phyloP scores from a whole-genome alignment of 495 filamentous ascomycete species.

The Trichoderma reesei region DNA sequence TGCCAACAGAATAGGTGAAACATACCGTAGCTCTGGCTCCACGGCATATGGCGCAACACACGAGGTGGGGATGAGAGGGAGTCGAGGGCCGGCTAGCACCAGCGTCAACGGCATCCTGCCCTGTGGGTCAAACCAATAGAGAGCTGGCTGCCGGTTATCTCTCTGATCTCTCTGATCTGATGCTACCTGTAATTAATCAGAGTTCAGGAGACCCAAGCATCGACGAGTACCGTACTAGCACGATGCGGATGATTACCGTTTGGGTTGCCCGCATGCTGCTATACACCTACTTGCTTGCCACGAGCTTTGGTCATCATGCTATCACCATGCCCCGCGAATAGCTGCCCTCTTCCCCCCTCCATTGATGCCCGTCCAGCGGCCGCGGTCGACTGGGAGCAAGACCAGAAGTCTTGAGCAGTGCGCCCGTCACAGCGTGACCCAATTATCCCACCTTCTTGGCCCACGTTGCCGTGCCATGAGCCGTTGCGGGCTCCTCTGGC shows the following conservation, averaged over 20 bases:
- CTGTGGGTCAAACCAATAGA: neutral
- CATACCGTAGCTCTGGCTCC: constrained; percentile 5
- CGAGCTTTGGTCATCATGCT: neutral
- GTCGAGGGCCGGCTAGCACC: neutral
- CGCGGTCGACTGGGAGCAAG: neutral
- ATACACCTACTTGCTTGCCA: neutral
- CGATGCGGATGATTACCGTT: neutral
- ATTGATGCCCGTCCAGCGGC: neutral
- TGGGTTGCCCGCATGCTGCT: neutral
- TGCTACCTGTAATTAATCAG: neutral
- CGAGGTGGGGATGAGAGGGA: neutral
- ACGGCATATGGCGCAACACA: neutral
- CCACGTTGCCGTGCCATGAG: neutral
- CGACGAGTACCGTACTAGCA: neutral
- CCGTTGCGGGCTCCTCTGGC: neutral
- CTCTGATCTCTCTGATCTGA: neutral
- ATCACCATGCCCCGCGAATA: neutral
- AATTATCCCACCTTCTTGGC: neutral
- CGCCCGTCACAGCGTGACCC: neutral
- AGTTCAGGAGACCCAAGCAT: neutral
- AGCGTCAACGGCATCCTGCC: neutral
- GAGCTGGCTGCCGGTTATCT: neutral
- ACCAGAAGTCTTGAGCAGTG: neutral
- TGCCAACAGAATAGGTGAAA: neutral
- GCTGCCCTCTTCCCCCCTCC: neutral